Percentiles rank a stretch among this genome's conserved stretches.
Conservation (phyloP, 1,139 yeast species). For the Yamadazyma membranifaciens region DNA sequence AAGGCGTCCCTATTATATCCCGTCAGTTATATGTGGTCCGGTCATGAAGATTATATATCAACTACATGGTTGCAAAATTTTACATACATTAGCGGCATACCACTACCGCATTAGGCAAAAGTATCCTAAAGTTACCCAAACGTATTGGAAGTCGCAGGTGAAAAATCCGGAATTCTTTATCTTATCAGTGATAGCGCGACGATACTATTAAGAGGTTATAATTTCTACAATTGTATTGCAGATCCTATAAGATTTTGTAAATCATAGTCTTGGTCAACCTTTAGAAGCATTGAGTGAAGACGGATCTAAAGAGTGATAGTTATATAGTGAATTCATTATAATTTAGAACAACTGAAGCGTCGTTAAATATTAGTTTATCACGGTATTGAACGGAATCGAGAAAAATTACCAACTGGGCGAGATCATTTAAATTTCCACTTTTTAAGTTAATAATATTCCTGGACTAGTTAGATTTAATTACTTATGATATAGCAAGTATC, state of each 20-base stretch:
- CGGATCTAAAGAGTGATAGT: too few relatives aligned
- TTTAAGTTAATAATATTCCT: neutral
- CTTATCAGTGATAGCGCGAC: conserved; percentile 1
- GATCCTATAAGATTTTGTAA: neutral
- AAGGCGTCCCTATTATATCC: too few relatives aligned
- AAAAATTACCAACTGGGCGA: neutral
- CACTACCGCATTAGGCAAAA: neutral
- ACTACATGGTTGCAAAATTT: neutral
- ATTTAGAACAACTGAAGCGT: too few relatives aligned
- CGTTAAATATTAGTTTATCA: too few relatives aligned
- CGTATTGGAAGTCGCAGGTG: too few relatives aligned
- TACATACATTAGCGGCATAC: neutral
- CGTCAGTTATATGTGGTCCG: too few relatives aligned
- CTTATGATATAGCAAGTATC: too few relatives aligned
- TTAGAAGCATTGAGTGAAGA: too few relatives aligned
- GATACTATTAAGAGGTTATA: neutral
- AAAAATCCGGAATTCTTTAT: neutral
- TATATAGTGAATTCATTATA: too few relatives aligned
- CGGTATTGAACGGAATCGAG: neutral
- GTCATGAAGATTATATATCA: neutral
- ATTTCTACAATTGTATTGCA: conserved; percentile 1
- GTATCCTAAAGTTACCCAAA: neutral
- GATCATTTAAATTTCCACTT: neutral
- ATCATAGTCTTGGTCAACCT: neutral
- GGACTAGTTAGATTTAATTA: too few relatives aligned